Evolutionary conservation across 2,329 filamentous ascomycete genomes (phyloP), one percentile per base, ranked within the genome.

Genomic region (Colletotrichum tamarilloi): DNA sequence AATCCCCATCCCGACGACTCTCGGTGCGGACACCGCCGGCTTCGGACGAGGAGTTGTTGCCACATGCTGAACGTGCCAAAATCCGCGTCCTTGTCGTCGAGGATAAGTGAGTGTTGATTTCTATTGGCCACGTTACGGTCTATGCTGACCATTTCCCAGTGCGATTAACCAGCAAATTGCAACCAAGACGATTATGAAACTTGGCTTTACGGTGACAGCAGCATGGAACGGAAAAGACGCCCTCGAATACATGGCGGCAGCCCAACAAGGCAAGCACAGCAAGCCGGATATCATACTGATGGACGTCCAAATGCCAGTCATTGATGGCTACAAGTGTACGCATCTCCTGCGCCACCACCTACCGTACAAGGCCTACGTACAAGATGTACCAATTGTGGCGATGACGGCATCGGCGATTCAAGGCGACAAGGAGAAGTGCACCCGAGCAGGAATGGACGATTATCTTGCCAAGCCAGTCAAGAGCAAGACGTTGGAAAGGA

Each of bases 391-490:
- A 0, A 94, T 95, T 63, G 91, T 95, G 49, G 93, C 93, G n/a
- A 94, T 95, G 92, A 95, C 93, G 0, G 93, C 93, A 5, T 93
- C 91, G 4, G 93, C 93, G 0, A 94, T 95, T 53, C 92, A 94
- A 78, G 93, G 93, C 5, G 93, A 95, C 77, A 86, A 88, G 62
- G 93, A 95, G 79, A 94, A 94, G 79, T 95, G 93, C 78, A 88
- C 89, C 73, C 88, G 87, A 74, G 92, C 92, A 9, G 93, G 93
- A 38, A 95, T 95, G 93, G 92, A 95, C 76, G 92, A 94, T 78
- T 93, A 94, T 77, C 84, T 94, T 11, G 85, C 91, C n/a, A 94
- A 94, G 78, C 93, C 93, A 1, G 93, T 95, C 53, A 92, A 92
- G 76, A 89, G 91, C 76, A 87, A 88, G 64, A 87, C 90, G 5